Percentiles rank a stretch among this genome's conserved stretches.
These are phyloP conservation scores for Xylaria grammica DNA, from an alignment of 495 filamentous ascomycete genomes.

Conservation along the genomic window DNA sequence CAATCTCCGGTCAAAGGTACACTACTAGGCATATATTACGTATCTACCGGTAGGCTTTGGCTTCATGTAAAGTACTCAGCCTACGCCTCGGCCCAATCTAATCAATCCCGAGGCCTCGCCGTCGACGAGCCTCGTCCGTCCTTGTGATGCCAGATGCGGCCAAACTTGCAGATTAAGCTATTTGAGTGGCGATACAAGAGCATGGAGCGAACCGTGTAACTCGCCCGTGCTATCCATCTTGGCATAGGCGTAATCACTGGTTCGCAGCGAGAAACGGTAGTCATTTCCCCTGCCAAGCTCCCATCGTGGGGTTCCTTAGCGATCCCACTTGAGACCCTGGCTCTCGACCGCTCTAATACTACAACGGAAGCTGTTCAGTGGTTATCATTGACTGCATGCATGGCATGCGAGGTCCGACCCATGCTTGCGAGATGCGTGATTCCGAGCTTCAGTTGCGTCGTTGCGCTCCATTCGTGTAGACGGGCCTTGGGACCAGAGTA, in stretches of 20 bases:
- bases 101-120: neutral
- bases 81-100: neutral
- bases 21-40: neutral
- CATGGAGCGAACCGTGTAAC: neutral
- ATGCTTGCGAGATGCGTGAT: conserved; percentile 17
- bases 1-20: conserved; percentile 10
- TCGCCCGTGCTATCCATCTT: conserved; percentile 15
- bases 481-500: neutral
- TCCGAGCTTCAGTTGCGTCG: conserved; percentile 21
- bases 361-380: conserved; percentile 19
- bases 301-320: conserved; percentile 21
- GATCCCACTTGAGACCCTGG: conserved; percentile 10
- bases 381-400: conserved; percentile 9
- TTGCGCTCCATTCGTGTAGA: neutral
- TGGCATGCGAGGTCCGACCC: neutral
- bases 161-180: conserved; percentile 4
- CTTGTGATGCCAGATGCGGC: neutral
- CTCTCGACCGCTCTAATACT: conserved; percentile 15
- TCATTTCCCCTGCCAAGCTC: conserved; percentile 20
- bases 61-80: neutral
- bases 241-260: neutral
- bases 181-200: neutral
- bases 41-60: neutral
- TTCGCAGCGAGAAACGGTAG: neutral
- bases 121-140: neutral